Conservation (phyloP, 2,329 filamentous ascomycete species). For the Phoma sp. region DNA sequence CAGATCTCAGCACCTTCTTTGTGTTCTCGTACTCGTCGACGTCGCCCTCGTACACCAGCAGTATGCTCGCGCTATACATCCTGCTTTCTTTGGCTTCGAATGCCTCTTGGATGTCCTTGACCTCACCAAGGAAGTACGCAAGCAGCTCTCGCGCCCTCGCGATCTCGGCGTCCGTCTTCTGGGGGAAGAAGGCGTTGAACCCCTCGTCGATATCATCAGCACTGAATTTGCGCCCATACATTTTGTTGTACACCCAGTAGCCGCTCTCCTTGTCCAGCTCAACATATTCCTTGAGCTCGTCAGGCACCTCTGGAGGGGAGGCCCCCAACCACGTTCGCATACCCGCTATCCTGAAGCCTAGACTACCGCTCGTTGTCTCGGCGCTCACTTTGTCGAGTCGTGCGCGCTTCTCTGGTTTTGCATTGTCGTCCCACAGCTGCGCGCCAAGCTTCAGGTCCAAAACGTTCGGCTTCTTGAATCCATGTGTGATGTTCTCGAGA, state of each 20-base stretch:
- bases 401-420: constrained; percentile 63
- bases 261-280: constrained; percentile 56
- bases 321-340: constrained; percentile 64
- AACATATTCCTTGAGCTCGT: constrained; percentile 38
- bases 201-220: constrained; percentile 62
- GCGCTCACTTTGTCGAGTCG: constrained; percentile 65
- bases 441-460: constrained; percentile 91
- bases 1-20: constrained; percentile 36
- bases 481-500: constrained; percentile 80
- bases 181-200: constrained; percentile 62
- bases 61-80: constrained; percentile 70
- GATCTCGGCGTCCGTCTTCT: constrained; percentile 31
- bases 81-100: constrained; percentile 68
- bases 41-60: constrained; percentile 72
- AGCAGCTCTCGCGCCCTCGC: constrained; percentile 57
- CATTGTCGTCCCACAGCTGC: constrained; percentile 80
- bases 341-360: constrained; percentile 70
- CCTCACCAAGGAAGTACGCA: constrained; percentile 50
- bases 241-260: constrained; percentile 69
- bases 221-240: constrained; percentile 66
- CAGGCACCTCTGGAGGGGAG: constrained; percentile 25
- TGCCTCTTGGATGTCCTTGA: constrained; percentile 62
- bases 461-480: constrained; percentile 85
- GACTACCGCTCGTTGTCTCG: constrained; percentile 64
- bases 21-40: constrained; percentile 58